Percentiles rank a stretch among this genome's conserved stretches.
Conservation (phyloP, 2,329 filamentous ascomycete genomes). For the Corniculantispora saksenae region DNA sequence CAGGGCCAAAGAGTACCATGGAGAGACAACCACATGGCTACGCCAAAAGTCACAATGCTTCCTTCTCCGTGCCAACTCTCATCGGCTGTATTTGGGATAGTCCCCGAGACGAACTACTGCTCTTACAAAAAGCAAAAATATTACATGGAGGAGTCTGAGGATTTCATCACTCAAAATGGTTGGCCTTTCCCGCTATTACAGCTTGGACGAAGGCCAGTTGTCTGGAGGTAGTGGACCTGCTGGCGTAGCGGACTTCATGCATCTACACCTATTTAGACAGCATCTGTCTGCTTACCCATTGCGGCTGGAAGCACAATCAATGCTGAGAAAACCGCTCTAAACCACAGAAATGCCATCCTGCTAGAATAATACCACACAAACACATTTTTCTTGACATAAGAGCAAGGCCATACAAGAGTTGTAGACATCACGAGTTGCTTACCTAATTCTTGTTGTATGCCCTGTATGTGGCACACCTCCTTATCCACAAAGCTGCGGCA, state of each 20-base stretch:
- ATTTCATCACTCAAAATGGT: too few species aligned
- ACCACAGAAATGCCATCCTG: not conserved
- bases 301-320: not conserved
- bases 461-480: constrained; percentile 27
- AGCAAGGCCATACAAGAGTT: not conserved
- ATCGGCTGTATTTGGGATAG: too few species aligned
- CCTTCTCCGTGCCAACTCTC: too few species aligned
- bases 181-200: too few species aligned
- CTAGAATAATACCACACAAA: not conserved
- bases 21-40: too few species aligned
- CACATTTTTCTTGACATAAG: not conserved
- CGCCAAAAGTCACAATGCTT: too few species aligned
- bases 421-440: constrained; percentile 4
- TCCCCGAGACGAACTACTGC: too few species aligned
- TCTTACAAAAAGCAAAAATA: too few species aligned
- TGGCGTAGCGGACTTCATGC: not conserved
- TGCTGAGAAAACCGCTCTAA: not conserved
- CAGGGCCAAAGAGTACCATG: too few species aligned
- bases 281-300: not conserved
- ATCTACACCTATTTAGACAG: not conserved
- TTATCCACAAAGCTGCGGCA: constrained; percentile 29
- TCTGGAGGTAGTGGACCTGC: not conserved
- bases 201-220: too few species aligned
- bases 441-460: constrained; percentile 18
- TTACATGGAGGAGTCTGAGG: too few species aligned